phyloP scores from a whole-genome alignment of 257 asterid genomes.

The Solanum corneliomulleri region DNA sequence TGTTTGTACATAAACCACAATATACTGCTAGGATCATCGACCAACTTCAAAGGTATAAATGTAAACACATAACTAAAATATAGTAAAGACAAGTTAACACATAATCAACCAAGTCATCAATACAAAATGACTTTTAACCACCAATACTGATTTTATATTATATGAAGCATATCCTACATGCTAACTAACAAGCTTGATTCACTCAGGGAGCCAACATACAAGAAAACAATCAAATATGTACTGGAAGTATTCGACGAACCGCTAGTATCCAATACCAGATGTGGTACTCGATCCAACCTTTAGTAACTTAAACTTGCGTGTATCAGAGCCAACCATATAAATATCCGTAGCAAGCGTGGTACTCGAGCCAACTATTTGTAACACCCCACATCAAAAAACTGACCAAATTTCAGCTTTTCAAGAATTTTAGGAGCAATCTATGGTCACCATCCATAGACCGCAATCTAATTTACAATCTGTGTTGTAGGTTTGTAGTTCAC shows the following conservation, averaged over 20 bases:
- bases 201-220: background rate
- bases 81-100: background rate
- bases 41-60: background rate
- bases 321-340: background rate
- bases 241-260: background rate
- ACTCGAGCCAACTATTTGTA: background rate
- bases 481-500: no score
- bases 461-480: no score
- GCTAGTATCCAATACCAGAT: background rate
- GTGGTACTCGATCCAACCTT: background rate
- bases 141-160: background rate
- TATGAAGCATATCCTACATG: background rate
- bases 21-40: background rate
- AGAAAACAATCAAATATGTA: background rate
- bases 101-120: background rate
- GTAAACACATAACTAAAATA: background rate
- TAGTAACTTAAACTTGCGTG: background rate
- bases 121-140: background rate
- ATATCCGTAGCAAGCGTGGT: background rate
- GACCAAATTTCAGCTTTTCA: no score
- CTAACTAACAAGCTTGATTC: background rate
- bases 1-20: background rate
- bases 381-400: no score
- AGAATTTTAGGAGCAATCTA: no score
- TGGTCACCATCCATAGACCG: no score